Evolutionary conservation across 768 basidiomycete species (phyloP).

Genomic region (Mrakia blollopis): DNA sequence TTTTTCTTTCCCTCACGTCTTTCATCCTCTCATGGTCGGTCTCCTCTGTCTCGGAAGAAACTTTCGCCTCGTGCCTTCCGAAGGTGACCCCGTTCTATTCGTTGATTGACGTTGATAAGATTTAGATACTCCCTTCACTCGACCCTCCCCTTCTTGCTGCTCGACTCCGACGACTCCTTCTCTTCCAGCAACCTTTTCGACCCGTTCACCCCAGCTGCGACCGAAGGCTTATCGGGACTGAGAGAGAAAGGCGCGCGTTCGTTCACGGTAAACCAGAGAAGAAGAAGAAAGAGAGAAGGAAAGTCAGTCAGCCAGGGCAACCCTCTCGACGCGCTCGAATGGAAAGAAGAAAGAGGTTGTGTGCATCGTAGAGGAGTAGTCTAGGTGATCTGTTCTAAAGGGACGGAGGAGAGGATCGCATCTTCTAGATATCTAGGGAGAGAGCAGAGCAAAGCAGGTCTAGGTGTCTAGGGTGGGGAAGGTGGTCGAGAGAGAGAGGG

Average conservation of each 20-base stretch:
- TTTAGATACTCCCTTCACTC: background rate
- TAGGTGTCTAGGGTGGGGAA: constrained; percentile 48
- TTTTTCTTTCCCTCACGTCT: no score
- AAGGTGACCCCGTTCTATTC: background rate
- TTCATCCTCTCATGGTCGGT: no score
- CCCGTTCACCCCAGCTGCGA: no score
- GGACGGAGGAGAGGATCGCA: background rate
- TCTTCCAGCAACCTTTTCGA: background rate
- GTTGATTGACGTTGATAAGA: background rate
- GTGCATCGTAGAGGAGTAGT: background rate
- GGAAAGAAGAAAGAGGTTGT: background rate
- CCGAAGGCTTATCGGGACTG: background rate
- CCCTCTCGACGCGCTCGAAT: background rate
- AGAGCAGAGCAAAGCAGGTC: no score
- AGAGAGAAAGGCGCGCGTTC: no score
- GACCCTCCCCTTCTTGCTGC: background rate
- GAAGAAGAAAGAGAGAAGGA: background rate
- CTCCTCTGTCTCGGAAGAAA: no score
- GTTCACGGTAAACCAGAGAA: background rate
- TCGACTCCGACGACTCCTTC: background rate
- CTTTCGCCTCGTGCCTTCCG: background rate
- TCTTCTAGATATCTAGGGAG: constrained; percentile 49
- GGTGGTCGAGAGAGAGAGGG: constrained; percentile 12
- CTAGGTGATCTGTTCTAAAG: background rate
- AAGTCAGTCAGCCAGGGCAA: background rate